Conservation (phyloP, 1,139 yeast genomes). For the Pichia sp. region DNA sequence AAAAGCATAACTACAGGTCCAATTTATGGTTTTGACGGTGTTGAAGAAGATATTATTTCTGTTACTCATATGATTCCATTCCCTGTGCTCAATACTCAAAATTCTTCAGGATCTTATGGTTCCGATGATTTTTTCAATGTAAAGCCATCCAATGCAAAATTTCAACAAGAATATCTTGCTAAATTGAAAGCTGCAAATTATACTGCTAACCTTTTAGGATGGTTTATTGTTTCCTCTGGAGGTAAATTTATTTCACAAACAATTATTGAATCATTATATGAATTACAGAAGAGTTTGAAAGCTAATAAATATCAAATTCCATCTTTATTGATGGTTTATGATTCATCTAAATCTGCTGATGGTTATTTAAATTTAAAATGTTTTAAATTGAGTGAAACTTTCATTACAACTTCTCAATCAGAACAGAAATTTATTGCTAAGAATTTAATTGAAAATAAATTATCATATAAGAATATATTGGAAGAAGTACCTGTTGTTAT, state of each 20-base stretch:
- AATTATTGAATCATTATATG: conserved; percentile 57
- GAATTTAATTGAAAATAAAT: conserved; percentile 50
- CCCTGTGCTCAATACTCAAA: conserved; percentile 34
- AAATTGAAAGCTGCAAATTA: conserved; percentile 57
- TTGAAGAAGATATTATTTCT: conserved; percentile 40
- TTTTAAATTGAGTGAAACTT: conserved; percentile 58
- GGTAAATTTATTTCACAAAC: conserved; percentile 65
- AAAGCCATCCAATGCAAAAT: conserved; percentile 52
- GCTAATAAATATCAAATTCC: conserved; percentile 39
- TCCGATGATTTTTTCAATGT: conserved; percentile 48
- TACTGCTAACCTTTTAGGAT: conserved; percentile 73
- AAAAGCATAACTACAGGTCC: conserved; percentile 71
- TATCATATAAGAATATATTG: conserved; percentile 62
- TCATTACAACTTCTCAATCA: conserved; percentile 40
- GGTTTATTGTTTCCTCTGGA: conserved; percentile 67
- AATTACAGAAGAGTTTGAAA: conserved; percentile 47
- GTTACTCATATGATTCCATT: conserved; percentile 47
- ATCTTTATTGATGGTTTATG: conserved; percentile 59
- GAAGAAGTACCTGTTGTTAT: conserved; percentile 65
- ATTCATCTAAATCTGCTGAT: conserved; percentile 60
- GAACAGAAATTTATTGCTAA: conserved; percentile 62
- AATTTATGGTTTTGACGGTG: conserved; percentile 62
- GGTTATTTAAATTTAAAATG: conserved; percentile 58
- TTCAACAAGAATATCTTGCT: conserved; percentile 62
- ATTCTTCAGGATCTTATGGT: conserved; percentile 30